A percentile compares a stretch with the other conserved stretches of the same genome.
Conservation (phyloP, 192 early-diverging fungal genomes). For the Umbelopsis ramanniana region DNA sequence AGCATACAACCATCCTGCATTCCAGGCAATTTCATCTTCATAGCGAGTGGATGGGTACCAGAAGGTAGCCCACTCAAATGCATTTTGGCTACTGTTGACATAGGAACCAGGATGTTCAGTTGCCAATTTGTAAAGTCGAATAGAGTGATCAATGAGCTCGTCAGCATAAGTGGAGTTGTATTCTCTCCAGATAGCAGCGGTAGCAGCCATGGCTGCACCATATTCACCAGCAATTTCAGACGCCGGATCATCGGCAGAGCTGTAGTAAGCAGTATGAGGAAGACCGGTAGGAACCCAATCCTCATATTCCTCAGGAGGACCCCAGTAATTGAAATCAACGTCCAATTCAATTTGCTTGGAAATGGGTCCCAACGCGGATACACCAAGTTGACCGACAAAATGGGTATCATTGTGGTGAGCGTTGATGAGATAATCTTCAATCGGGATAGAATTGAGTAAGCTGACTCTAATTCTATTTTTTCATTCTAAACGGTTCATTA, state of each 20-base stretch:
- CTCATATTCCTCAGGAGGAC: conserved; percentile 55
- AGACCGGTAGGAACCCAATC: conserved; percentile 43
- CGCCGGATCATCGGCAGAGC: conserved; percentile 32
- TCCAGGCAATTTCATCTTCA: conserved; percentile 61
- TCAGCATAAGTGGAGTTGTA: conserved; percentile 50
- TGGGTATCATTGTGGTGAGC: conserved; percentile 57
- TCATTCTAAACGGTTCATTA: not conserved
- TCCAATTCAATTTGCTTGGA: conserved; percentile 37
- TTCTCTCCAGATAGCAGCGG: conserved; percentile 55
- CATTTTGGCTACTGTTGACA: conserved; percentile 37
- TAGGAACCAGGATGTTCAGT: conserved; percentile 41
- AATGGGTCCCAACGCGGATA: conserved; percentile 37
- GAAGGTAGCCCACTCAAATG: conserved; percentile 44
- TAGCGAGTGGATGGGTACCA: conserved; percentile 58
- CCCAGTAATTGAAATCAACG: conserved; percentile 62
- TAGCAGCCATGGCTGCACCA: conserved; percentile 59
- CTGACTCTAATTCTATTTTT: not conserved
- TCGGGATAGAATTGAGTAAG: too few relatives aligned
- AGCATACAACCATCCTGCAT: conserved; percentile 59
- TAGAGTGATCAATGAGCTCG: conserved; percentile 51
- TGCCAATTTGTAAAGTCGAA: conserved; percentile 51
- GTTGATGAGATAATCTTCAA: conserved; percentile 59
- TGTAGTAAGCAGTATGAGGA: conserved; percentile 39
- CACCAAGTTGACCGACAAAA: conserved; percentile 50
- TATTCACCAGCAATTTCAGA: conserved; percentile 52